Evolutionary conservation across 2,329 filamentous ascomycete genomes (phyloP).

Genomic region (Drechslera avenae): DNA sequence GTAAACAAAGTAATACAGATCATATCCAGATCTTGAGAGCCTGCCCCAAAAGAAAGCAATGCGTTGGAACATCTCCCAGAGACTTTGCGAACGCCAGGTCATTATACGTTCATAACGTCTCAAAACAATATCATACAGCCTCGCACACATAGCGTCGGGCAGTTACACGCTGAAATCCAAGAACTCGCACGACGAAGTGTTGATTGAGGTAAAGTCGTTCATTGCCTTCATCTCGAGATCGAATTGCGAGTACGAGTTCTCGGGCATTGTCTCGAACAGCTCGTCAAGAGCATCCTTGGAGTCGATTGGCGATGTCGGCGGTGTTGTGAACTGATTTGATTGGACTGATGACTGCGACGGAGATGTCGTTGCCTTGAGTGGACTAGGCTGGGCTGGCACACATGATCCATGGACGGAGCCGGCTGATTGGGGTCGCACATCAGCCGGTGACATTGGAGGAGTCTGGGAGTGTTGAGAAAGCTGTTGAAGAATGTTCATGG

Average conservation of each 20-base stretch:
- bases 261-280: conserved; percentile 39
- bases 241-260: conserved; percentile 44
- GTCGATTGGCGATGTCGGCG: conserved; percentile 44
- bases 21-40: conserved; percentile 9
- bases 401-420: conserved; percentile 29
- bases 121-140: conserved; percentile 38
- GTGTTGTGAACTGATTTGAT: conserved; percentile 46
- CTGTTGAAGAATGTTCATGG: conserved; percentile 45
- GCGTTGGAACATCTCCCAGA: conserved; percentile 16
- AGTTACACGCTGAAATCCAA: conserved; percentile 43
- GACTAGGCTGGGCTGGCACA: conserved; percentile 27
- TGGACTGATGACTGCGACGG: conserved; percentile 43
- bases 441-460: conserved; percentile 46
- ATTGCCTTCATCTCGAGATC: conserved; percentile 49
- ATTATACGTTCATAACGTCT: conserved; percentile 17
- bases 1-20: conserved; percentile 9
- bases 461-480: conserved; percentile 44
- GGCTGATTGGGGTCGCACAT: conserved; percentile 34
- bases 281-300: conserved; percentile 43
- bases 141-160: conserved; percentile 7
- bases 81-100: conserved; percentile 13
- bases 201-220: conserved; percentile 40
- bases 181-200: conserved; percentile 40
- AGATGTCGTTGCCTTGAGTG: conserved; percentile 37
- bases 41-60: conserved; percentile 9